A percentile compares a stretch with the other conserved stretches of the same genome.
Evolutionary conservation across 208 protist genomes (phyloP).

Genomic region (Zelonia costaricensis): DNA sequence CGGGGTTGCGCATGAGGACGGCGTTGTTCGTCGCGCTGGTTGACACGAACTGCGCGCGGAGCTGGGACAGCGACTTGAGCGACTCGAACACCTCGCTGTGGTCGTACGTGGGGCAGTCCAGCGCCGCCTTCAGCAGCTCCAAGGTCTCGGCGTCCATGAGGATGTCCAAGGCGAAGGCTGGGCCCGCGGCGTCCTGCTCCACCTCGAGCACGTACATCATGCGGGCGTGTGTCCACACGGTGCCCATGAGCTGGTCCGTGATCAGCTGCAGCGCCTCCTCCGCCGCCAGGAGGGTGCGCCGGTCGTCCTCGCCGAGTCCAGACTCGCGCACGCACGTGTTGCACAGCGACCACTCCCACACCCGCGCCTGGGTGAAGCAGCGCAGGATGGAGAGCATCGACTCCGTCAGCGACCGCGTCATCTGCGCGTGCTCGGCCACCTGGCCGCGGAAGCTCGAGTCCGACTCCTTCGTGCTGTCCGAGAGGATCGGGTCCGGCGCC

Average conservation of each 20-base stretch:
- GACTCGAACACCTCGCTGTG: slow-evolving; percentile 9
- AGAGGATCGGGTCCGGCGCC: slow-evolving; percentile 8
- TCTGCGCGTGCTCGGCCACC: slow-evolving; percentile 23
- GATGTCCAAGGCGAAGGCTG: slow-evolving; percentile 24
- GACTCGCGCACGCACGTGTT: slow-evolving; percentile 44
- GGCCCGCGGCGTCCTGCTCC: slow-evolving; percentile 19
- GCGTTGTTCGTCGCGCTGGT: not conserved
- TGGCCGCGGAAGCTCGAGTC: slow-evolving; percentile 36
- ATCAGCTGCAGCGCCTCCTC: slow-evolving; percentile 33
- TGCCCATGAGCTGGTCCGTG: slow-evolving; percentile 20
- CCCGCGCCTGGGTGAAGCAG: slow-evolving; percentile 30
- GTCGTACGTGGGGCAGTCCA: slow-evolving; percentile 16
- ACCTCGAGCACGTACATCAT: slow-evolving; percentile 24
- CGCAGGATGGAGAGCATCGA: slow-evolving; percentile 24
- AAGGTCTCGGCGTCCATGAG: slow-evolving; percentile 24
- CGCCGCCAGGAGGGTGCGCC: slow-evolving; percentile 12
- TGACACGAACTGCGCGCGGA: slow-evolving; percentile 14
- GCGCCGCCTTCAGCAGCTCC: slow-evolving; percentile 8
- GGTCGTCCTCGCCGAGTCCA: slow-evolving; percentile 23
- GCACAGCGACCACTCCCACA: slow-evolving; percentile 42
- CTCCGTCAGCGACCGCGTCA: slow-evolving; percentile 14
- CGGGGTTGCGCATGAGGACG: slow-evolving; percentile 6
- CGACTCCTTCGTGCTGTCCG: slow-evolving; percentile 10
- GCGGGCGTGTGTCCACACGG: slow-evolving; percentile 1
- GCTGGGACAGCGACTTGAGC: slow-evolving; percentile 14